A percentile compares a stretch with the other conserved stretches of the same genome.
Conservation (phyloP, 2,329 filamentous ascomycete genomes). For the Ceratocystis cubensis region DNA sequence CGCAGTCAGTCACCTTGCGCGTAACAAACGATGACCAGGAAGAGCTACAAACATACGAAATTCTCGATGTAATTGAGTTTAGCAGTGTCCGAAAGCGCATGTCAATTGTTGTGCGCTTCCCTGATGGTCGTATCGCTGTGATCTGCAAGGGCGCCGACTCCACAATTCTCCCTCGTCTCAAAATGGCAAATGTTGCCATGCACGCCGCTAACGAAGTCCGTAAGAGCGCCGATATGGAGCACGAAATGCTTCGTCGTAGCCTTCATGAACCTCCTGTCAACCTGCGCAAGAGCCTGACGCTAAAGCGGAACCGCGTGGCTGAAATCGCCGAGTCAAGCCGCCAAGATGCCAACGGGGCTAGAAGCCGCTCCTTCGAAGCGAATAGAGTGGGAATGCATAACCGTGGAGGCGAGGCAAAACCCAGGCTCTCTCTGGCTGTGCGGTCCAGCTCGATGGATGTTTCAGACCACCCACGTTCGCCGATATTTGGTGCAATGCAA, state of each 20-base stretch:
- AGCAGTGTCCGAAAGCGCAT: constrained; percentile 81
- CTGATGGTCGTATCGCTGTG: constrained; percentile 66
- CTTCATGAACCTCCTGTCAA: constrained; percentile 45
- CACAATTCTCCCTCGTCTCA: constrained; percentile 64
- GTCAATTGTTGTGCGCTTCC: constrained; percentile 79
- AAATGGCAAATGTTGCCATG: constrained; percentile 57
- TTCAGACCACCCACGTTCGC: constrained; percentile 20
- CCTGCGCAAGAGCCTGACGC: constrained; percentile 40
- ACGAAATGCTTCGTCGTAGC: constrained; percentile 42
- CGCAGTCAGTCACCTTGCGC: constrained; percentile 50
- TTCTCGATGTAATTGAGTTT: constrained; percentile 82
- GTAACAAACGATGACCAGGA: constrained; percentile 31
- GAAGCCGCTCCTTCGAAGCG: constrained; percentile 37
- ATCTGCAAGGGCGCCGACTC: constrained; percentile 90
- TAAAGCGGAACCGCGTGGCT: constrained; percentile 29
- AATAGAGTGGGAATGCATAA: constrained; percentile 28
- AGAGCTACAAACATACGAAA: constrained; percentile 55
- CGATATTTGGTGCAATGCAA: constrained; percentile 36
- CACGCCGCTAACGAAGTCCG: constrained; percentile 60
- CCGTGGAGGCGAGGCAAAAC: constrained; percentile 30
- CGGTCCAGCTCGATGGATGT: constrained; percentile 39
- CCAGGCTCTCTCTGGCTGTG: constrained; percentile 29
- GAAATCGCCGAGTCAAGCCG: constrained; percentile 18
- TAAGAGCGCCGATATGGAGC: constrained; percentile 47
- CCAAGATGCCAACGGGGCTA: constrained; percentile 20